Evolutionary conservation across 2,329 filamentous ascomycete species (phyloP).

Genomic region (Trichoderma atroviride): DNA sequence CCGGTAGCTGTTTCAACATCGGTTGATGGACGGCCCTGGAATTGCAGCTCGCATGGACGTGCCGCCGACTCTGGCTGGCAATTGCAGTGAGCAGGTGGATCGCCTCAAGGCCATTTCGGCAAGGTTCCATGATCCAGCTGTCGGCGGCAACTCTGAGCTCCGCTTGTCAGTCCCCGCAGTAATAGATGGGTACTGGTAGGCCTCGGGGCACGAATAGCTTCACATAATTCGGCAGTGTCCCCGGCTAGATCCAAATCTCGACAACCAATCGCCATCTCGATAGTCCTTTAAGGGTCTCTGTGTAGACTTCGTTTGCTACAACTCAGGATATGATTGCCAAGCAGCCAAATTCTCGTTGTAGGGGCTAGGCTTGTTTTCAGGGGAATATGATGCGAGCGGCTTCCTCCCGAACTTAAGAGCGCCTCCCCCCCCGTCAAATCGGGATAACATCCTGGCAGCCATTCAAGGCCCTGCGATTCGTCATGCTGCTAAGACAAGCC

Average conservation of each 20-base stretch:
- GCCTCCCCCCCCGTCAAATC: constrained; percentile 15
- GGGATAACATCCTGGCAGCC: constrained; percentile 18
- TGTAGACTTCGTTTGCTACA: background rate
- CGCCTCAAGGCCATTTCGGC: constrained; percentile 11
- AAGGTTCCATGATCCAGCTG: constrained; percentile 14
- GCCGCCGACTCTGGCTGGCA: background rate
- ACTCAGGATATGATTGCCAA: background rate
- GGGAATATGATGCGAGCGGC: constrained; percentile 19
- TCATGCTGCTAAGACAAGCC: constrained; percentile 22
- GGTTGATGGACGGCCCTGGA: background rate
- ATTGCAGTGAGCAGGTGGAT: constrained; percentile 9
- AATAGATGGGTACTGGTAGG: background rate
- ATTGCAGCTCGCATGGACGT: background rate
- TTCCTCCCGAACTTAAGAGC: constrained; percentile 22
- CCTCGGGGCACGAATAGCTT: constrained; percentile 16
- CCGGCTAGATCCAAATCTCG: constrained; percentile 10
- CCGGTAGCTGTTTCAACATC: constrained; percentile 5
- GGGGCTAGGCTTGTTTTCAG: background rate
- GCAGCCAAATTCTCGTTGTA: background rate
- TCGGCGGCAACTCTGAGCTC: constrained; percentile 24
- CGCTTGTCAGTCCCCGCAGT: constrained; percentile 25
- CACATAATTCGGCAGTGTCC: constrained; percentile 13
- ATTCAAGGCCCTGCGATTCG: constrained; percentile 22
- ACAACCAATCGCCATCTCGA: background rate
- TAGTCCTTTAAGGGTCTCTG: background rate